A percentile compares a stretch with the other conserved stretches of the same genome.
Conservation (phyloP, 257 asterid genomes). For the Capsicum rhomboideum region DNA sequence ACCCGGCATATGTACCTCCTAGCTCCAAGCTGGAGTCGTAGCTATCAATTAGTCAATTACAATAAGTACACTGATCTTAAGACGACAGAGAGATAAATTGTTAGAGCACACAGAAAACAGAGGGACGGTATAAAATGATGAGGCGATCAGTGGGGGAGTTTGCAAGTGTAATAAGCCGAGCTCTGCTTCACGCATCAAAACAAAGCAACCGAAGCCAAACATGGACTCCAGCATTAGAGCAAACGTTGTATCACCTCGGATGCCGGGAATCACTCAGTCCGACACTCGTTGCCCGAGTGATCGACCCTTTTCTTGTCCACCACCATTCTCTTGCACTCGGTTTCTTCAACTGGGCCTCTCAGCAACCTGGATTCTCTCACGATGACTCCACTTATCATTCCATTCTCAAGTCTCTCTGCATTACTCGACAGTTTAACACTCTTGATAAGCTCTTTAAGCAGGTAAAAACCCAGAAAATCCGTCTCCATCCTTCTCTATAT, state of each 20-base stretch:
- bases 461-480: constrained; percentile 34
- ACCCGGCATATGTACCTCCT: too few species aligned
- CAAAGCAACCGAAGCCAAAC: constrained; percentile 21
- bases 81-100: too few species aligned
- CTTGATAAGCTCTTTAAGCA: constrained; percentile 55
- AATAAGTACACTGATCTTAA: too few species aligned
- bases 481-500: constrained; percentile 38
- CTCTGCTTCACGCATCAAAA: constrained; percentile 43
- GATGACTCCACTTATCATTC: constrained; percentile 55
- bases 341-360: constrained; percentile 96
- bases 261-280: constrained; percentile 68
- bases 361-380: constrained; percentile 82
- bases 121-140: constrained; percentile 17
- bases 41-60: too few species aligned
- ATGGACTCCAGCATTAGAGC: constrained; percentile 77
- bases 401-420: constrained; percentile 63
- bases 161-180: constrained; percentile 52
- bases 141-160: constrained; percentile 37
- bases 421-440: constrained; percentile 54
- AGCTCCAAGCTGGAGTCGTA: too few species aligned
- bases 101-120: neutral
- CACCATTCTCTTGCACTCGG: constrained; percentile 76
- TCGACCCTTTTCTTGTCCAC: constrained; percentile 77
- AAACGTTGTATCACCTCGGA: constrained; percentile 56
- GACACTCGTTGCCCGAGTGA: constrained; percentile 57